phyloP scores from a whole-genome alignment of 2,329 filamentous ascomycete genomes.

The Neonectria neomacrospora region DNA sequence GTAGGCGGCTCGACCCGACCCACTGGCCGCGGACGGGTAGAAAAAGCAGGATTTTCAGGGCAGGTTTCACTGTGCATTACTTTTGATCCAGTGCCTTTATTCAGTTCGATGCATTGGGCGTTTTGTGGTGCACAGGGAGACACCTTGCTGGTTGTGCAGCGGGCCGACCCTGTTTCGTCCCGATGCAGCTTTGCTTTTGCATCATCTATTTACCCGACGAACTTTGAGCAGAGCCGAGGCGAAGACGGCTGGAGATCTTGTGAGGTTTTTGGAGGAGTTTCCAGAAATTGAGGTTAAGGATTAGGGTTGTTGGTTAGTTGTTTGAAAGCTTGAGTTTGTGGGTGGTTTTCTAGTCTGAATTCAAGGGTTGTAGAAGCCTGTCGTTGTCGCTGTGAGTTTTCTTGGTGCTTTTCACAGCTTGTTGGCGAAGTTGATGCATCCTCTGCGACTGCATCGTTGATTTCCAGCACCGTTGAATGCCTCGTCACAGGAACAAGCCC shows the following conservation, averaged over 20 bases:
- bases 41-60: neutral
- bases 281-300: no score
- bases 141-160: neutral
- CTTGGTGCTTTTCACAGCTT: no score
- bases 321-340: no score
- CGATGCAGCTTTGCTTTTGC: neutral
- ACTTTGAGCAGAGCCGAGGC: slow-evolving; percentile 78
- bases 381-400: no score
- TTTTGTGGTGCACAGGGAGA: neutral
- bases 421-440: no score
- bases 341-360: no score
- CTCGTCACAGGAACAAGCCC: no score
- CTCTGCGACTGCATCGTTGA: no score
- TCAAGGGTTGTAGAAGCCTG: no score
- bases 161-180: neutral
- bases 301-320: no score
- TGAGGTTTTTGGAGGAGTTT: no score
- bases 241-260: slow-evolving; percentile 47
- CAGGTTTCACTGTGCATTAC: neutral
- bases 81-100: neutral
- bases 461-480: no score
- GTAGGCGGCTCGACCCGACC: slow-evolving; percentile 19
- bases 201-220: neutral
- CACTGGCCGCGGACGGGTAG: neutral
- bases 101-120: neutral